Base-by-base conservation (phyloP, 306 rosid genomes). In the Arachis hypogaea region DNA sequence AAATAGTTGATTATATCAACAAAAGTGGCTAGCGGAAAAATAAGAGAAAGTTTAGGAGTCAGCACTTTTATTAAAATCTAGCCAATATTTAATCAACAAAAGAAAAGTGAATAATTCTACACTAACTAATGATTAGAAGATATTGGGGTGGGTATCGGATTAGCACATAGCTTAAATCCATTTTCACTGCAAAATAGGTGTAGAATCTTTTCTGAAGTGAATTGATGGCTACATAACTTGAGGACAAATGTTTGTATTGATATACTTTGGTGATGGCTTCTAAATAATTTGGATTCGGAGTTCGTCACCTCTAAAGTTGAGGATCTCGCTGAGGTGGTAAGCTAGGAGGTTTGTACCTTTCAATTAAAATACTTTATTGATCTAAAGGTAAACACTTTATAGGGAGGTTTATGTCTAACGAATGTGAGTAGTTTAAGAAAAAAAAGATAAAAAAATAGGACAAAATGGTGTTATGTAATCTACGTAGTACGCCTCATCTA, bases 131-230 rank as follows among this genome's bases (percentile, higher is more conserved):
- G 44, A 41, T 69, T 11, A 40, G 42, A 29, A 12, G 29, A 6
- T 55, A 63, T 69, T 68, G 54, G 74, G 22, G 60, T 69, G 14
- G 42, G 38, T 66, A n/a, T 68, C 3, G 9, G 22, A 49, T 47
- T 7, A 61, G 46, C n/a, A 9, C 52, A 59, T 33, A 5, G 36
- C 50, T 57, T 28, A 28, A 33, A 22, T 51, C 7, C 14, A 5
- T 67, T 67, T 7, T 14, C 45, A 28, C 65, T 11, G 57, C 63
- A 55, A 28, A 71, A 52, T 38, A 36, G 66, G 16, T 28, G 9
- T 58, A 60, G 65, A 76, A 36, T 46, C 40, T 38, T 59, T 28
- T 22, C 47, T 42, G 47, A 64, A 68, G 74, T 76, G 2, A 22
- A 38, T 1, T 50, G 40, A 6, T 59, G 10, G 42, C 40, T 67